phyloP scores from a whole-genome alignment of 352 stramenopile species.

The Phytophthora constricta region DNA sequence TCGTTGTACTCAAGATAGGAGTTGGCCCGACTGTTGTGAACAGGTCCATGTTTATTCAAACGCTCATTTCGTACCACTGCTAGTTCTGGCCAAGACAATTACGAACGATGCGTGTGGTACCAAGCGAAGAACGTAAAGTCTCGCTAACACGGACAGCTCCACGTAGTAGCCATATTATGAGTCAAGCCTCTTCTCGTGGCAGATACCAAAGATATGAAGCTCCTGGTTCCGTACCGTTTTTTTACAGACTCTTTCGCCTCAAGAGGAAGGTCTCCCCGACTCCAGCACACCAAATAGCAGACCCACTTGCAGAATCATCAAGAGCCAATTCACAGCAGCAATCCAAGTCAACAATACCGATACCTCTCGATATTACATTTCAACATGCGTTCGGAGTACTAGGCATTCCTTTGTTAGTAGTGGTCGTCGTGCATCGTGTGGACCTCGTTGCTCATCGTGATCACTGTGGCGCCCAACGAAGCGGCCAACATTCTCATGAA shows the following conservation, averaged over 20 bases:
- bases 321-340: slow-evolving; percentile 1
- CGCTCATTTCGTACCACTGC: too few species aligned
- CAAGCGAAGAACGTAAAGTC: neutral
- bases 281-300: too few species aligned
- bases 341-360: neutral
- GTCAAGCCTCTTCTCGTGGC: too few species aligned
- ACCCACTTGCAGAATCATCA: too few species aligned
- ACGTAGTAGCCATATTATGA: neutral
- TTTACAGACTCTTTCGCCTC: neutral
- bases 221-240: neutral
- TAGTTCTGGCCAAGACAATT: too few species aligned
- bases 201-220: neutral
- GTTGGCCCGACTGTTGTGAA: too few species aligned
- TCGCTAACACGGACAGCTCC: neutral
- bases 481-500: slow-evolving; percentile 49
- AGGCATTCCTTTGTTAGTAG: slow-evolving; percentile 22
- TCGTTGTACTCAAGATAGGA: too few species aligned
- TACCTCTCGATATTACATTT: slow-evolving; percentile 17
- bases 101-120: too few species aligned
- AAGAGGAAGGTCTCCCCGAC: slow-evolving; percentile 4
- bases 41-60: too few species aligned
- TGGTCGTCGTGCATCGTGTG: slow-evolving; percentile 25
- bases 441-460: slow-evolving; percentile 37
- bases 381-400: slow-evolving; percentile 28
- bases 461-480: slow-evolving; percentile 34